phyloP scores from a whole-genome alignment of 352 stramenopile species.

The Globisporangium irregulare region DNA sequence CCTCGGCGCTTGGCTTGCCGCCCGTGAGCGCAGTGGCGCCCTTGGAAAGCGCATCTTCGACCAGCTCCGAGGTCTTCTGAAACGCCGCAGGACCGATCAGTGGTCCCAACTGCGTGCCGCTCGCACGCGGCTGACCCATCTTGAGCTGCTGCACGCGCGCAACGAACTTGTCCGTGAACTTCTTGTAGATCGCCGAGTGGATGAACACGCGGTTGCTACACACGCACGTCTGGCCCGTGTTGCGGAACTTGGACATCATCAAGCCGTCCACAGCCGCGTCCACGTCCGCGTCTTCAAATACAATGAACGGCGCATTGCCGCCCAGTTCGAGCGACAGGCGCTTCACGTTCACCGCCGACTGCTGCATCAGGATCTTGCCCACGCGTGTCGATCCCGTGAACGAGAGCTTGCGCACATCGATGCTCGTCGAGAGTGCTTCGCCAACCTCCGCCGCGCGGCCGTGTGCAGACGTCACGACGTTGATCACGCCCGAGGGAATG shows the following conservation, averaged over 20 bases:
- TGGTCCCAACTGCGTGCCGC: conserved; percentile 87
- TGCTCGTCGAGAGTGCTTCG: conserved; percentile 58
- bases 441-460: conserved; percentile 75
- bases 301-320: conserved; percentile 92
- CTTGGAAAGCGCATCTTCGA: conserved; percentile 90
- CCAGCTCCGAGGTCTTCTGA: conserved; percentile 81
- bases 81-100: conserved; percentile 92
- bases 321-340: conserved; percentile 89
- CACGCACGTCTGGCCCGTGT: conserved; percentile 88
- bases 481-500: conserved; percentile 86
- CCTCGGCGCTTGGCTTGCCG: conserved; percentile 56
- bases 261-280: conserved; percentile 82
- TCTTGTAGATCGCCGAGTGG: conserved; percentile 90
- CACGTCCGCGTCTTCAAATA: conserved; percentile 89
- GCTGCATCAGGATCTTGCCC: conserved; percentile 77
- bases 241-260: conserved; percentile 87
- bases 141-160: conserved; percentile 76
- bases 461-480: conserved; percentile 77
- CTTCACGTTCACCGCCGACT: conserved; percentile 80
- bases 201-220: conserved; percentile 94
- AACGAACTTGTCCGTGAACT: conserved; percentile 87
- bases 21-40: conserved; percentile 87
- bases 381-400: conserved; percentile 88
- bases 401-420: conserved; percentile 86
- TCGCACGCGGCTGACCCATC: conserved; percentile 85